Conservation (phyloP, 495 filamentous ascomycete genomes). For the Hyaloscypha finlandica region DNA sequence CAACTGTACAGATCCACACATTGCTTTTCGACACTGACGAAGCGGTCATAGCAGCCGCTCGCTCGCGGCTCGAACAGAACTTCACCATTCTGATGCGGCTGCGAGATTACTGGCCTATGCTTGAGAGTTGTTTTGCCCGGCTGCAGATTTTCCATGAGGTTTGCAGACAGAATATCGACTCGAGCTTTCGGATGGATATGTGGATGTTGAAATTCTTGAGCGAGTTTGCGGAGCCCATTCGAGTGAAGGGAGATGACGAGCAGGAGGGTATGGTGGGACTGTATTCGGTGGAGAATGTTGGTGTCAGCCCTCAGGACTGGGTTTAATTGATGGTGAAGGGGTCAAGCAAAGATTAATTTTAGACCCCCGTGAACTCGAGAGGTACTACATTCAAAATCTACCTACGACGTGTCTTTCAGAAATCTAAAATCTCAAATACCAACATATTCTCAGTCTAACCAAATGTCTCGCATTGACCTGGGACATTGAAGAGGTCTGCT, state of each 20-base stretch:
- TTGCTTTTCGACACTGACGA: slow-evolving; percentile 37
- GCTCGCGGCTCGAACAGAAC: slow-evolving; percentile 38
- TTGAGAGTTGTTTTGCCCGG: slow-evolving; percentile 38
- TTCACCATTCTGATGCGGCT: slow-evolving; percentile 40
- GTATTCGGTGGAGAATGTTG: slow-evolving; percentile 21
- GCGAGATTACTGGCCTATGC: slow-evolving; percentile 39
- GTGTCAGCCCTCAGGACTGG: slow-evolving; percentile 29
- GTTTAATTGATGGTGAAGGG: slow-evolving; percentile 35
- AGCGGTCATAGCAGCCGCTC: slow-evolving; percentile 27
- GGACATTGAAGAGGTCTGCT: too few species aligned
- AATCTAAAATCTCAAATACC: too few species aligned
- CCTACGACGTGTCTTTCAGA: too few species aligned
- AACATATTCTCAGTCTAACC: too few species aligned
- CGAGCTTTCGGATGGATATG: slow-evolving; percentile 39
- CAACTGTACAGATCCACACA: slow-evolving; percentile 44
- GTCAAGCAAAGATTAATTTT: too few species aligned
- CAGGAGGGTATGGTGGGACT: slow-evolving; percentile 6
- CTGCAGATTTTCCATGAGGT: slow-evolving; percentile 41
- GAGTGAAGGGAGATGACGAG: slow-evolving; percentile 29
- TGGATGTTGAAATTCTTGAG: slow-evolving; percentile 45
- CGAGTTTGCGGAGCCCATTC: slow-evolving; percentile 35
- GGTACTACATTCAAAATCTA: too few species aligned
- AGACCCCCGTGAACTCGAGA: too few species aligned
- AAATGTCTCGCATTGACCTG: too few species aligned
- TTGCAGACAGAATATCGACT: slow-evolving; percentile 37